Base-by-base conservation (phyloP, 2,329 filamentous ascomycete genomes). In the Tetracladium maxilliforme region DNA sequence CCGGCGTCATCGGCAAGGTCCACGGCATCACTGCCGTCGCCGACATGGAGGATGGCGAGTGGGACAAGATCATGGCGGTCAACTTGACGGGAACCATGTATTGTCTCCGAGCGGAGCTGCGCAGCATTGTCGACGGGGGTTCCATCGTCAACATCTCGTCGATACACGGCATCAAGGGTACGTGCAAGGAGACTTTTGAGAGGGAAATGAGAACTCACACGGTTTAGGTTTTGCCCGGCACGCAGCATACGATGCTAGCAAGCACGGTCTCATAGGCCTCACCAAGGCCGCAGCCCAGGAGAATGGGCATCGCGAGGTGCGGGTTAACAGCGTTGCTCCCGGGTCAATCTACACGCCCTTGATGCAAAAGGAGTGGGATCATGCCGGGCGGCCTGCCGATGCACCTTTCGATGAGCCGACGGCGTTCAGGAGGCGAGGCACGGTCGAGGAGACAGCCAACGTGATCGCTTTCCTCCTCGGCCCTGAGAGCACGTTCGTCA, bases 291-390 rank as follows among this genome's bases (percentile, higher is more conserved):
- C 48, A 2, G 52, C 51, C 4, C 52, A 53, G 24, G 51, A 54
- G 32, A 28, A 49, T 22, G 51, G 50, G 2, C 36, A 44, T 17
- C 40, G 39, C 20, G 42, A 41, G 7, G 44, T 49, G 13, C 30
- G 47, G 16, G 41, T 45, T 42, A 39, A 41, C 19, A 37, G 35
- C 6, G 25, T 42, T 4, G 36, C 35, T 11, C 38, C 36, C 0
- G 61, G 59, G 5, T 47, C 57, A 6, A 63, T 64, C 24, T 49
- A 54, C 30, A 66, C 61, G 12, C 60, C 60, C 7, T 32, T 64
- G 36, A 54, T 64, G 51, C 46, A 56, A 30, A 49, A 54, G 37
- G 41, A 48, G 11, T 57, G 51, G 44, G 48, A 54, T 23, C 32
- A 45, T 10, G 36, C 39, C 27, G 33, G 43, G 22, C 33, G 52